Base-by-base conservation (phyloP, 129 eudicot genomes). In the Helianthus tuberosus region DNA sequence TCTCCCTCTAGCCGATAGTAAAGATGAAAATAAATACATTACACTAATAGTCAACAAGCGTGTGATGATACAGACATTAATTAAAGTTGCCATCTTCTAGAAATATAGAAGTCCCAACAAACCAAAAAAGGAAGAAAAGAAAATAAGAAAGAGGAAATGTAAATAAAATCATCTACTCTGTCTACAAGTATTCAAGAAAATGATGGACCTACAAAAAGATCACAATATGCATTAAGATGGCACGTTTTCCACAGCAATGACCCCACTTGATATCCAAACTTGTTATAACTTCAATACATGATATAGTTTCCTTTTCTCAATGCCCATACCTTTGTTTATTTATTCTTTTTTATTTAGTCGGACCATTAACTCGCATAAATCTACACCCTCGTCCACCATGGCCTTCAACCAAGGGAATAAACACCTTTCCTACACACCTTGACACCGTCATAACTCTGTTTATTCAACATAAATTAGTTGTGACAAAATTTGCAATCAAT, bases 221-320 rank as follows among this genome's bases (percentile, higher is more conserved):
- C 65, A 67, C 25, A 75, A 20, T 8, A 63, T 51, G 32, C 64
- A 58, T 29, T 8, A 68, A 48, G 46, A 53, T 52, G 72, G 69
- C 81, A 82, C 76, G 70, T 63, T 53, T 81, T 76, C 67, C 82
- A 72, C 68, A 23, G 57, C 57, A 36, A 23, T 67, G 82, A 79
- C 77, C 38, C 82, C 82, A 63, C 64, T 49, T 17, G 46, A 62
- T 43, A 69, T 73, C 76, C 38, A 68, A 51, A 55, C 47, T 43
- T 43, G 46, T 16, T 49, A 58, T 14, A 46, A 25, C 41, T 61
- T 61, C 66, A 43, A 54, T 44, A 35, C 66, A 15, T 8, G 17
- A 20, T 49, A 74, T 57, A 7, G 44, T 58, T 72, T 72, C 68
- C 76, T 14, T 14, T 72, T 57, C n/a, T 72, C 57, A 72, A 57